Conservation (phyloP, 306 rosid genomes). For the barrel medic (Medicago truncatula) region MtrunA17r5.0-ANR NC_053046.1:31601001-31601500, state of each 20-base stretch:
- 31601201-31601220: constrained; percentile 99
- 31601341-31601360: constrained; percentile 46
- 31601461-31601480: neutral
- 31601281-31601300: constrained; percentile 94
- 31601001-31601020: constrained; percentile 91
- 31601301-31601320: constrained; percentile 90
- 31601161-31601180: constrained; percentile 95
- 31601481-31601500: neutral
- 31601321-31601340: constrained; percentile 98
- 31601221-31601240: constrained; percentile 94
- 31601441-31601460: neutral
- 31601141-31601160: constrained; percentile 98
- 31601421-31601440: neutral
- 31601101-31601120: constrained; percentile 52
- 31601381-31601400: neutral
- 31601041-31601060: neutral
- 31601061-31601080: neutral
- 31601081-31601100: constrained; percentile 23
- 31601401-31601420: neutral
- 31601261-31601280: constrained; percentile 97
- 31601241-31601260: constrained; percentile 96
- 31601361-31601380: neutral
- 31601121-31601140: constrained; percentile 90
- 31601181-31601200: constrained; percentile 94
- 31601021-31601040: constrained; percentile 27